phyloP scores from a whole-genome alignment of 257 asterid species.

The Prunella vulgaris region DNA sequence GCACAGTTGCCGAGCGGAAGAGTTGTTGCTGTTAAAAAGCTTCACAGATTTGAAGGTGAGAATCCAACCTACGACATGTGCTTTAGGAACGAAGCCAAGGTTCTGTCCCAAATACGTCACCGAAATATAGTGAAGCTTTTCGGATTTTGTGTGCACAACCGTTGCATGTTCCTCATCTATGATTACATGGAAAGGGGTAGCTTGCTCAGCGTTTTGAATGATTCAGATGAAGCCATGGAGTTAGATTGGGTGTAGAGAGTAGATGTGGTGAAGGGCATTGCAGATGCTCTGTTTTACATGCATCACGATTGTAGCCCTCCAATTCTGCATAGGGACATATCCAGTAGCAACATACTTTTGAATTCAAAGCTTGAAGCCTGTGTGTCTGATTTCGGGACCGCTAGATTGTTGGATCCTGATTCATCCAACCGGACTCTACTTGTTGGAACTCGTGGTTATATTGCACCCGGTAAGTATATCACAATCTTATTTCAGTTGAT shows the following conservation, averaged over 20 bases:
- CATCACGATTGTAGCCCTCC: conserved; percentile 24
- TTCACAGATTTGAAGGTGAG: not conserved
- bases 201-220: not conserved
- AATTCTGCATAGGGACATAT: conserved; percentile 23
- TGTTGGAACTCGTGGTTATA: conserved; percentile 24
- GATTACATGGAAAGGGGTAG: not conserved
- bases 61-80: not conserved
- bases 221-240: not conserved
- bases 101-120: not conserved
- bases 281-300: conserved; percentile 16
- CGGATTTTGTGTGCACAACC: not conserved
- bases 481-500: not conserved
- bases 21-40: not conserved
- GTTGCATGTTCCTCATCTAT: not conserved
- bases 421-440: conserved; percentile 18
- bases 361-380: conserved; percentile 18
- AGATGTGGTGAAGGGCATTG: conserved; percentile 13
- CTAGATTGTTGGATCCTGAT: conserved; percentile 22
- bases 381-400: conserved; percentile 23
- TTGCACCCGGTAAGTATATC: conserved; percentile 26
- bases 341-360: conserved; percentile 23
- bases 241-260: conserved; percentile 19
- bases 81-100: not conserved
- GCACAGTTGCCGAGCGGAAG: not conserved
- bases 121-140: not conserved